phyloP scores from a whole-genome alignment of 2,329 filamentous ascomycete genomes.

The Arthrinium puccinioides region DNA sequence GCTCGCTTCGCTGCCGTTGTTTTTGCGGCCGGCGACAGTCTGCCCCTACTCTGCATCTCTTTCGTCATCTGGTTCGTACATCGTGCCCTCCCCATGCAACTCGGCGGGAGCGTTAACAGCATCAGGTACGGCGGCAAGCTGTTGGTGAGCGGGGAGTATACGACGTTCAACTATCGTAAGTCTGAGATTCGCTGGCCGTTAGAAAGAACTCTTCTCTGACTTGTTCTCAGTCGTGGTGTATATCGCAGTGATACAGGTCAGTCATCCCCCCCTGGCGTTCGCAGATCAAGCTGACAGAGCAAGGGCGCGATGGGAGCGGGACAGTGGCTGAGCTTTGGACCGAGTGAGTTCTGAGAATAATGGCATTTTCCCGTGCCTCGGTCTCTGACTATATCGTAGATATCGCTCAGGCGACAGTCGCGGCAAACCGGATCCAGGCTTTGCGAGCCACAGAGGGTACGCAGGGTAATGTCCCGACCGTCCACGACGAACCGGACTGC shows the following conservation, averaged over 20 bases:
- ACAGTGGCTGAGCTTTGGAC: slow-evolving; percentile 59
- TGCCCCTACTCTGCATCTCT: slow-evolving; percentile 30
- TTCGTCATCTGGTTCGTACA: slow-evolving; percentile 21
- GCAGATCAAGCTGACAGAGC: slow-evolving; percentile 2
- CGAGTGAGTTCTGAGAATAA: too few species aligned
- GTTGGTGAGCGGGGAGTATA: slow-evolving; percentile 43
- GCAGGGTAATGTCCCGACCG: slow-evolving; percentile 10
- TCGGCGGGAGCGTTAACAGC: neutral
- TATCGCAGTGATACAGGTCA: slow-evolving; percentile 47
- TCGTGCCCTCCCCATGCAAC: too few species aligned
- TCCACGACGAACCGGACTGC: slow-evolving; percentile 27
- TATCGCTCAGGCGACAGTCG: slow-evolving; percentile 49
- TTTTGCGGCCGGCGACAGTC: slow-evolving; percentile 58
- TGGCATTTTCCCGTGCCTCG: too few species aligned
- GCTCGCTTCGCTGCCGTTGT: slow-evolving; percentile 59
- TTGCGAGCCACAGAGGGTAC: slow-evolving; percentile 35
- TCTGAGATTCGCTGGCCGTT: too few species aligned
- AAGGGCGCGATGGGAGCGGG: slow-evolving; percentile 56
- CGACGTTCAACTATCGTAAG: slow-evolving; percentile 35
- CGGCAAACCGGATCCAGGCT: slow-evolving; percentile 49
- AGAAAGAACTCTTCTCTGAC: slow-evolving; percentile 10
- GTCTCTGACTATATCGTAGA: too few species aligned
- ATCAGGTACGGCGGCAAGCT: slow-evolving; percentile 57
- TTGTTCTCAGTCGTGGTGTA: slow-evolving; percentile 43
- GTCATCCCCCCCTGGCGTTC: neutral